Evolutionary conservation across 148 eudicot species (phyloP).

Genomic region (Rhododendron mucronatum): DNA sequence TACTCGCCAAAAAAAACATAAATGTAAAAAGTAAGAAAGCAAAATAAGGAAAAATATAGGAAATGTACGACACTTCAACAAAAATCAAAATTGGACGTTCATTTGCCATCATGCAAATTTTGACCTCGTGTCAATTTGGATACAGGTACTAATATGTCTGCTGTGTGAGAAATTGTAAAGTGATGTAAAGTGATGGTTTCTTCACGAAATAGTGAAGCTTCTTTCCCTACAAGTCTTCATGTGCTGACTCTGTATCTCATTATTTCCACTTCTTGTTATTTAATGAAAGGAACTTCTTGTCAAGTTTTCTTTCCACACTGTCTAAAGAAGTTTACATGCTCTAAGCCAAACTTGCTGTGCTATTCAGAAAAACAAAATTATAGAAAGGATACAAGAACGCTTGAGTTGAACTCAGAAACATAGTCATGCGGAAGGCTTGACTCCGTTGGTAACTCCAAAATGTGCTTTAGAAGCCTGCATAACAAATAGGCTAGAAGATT

Average conservation of each 20-base stretch:
- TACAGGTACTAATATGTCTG: neutral
- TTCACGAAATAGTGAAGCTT: neutral
- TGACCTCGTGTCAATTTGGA: neutral
- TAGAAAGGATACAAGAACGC: constrained; percentile 68
- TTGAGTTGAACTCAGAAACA: constrained; percentile 51
- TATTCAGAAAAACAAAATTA: neutral
- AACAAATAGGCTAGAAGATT: constrained; percentile 8
- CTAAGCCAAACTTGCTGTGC: neutral
- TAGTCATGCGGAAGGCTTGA: constrained; percentile 61
- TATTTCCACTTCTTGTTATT: neutral
- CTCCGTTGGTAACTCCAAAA: constrained; percentile 63
- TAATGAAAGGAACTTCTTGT: neutral
- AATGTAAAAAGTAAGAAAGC: neutral
- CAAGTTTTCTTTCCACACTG: neutral
- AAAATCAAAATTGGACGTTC: neutral
- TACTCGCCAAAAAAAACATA: too few species aligned
- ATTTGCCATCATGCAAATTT: neutral
- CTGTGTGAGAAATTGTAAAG: neutral
- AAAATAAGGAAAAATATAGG: neutral
- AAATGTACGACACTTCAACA: neutral
- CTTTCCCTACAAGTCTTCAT: neutral
- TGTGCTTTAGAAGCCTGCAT: constrained; percentile 62
- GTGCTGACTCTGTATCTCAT: neutral
- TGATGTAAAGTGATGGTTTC: neutral
- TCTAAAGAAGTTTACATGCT: neutral